Conservation (phyloP, 768 basidiomycete species). For the Tulasnella sp. region DNA sequence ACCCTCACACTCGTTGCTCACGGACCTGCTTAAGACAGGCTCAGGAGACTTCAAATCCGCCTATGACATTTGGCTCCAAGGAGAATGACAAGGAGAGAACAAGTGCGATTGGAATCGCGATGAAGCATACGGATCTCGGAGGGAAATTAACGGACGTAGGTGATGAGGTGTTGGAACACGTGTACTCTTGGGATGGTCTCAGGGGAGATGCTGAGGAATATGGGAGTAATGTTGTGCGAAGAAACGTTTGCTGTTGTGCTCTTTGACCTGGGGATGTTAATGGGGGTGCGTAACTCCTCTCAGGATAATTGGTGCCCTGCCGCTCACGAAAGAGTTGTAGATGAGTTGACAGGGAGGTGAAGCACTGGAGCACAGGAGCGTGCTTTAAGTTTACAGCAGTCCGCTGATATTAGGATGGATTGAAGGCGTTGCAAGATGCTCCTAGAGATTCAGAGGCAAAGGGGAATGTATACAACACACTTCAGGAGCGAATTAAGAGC, state of each 20-base stretch:
- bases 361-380: not conserved
- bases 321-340: not conserved
- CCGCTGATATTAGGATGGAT: not conserved
- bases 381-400: not conserved
- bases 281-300: not conserved
- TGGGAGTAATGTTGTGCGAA: slow-evolving; percentile 11
- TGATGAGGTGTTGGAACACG: not conserved
- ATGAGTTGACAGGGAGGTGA: not conserved
- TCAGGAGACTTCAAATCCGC: not conserved
- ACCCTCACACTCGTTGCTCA: slow-evolving; percentile 4
- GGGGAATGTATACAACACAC: too few relatives aligned
- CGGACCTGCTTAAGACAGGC: not conserved
- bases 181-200: slow-evolving; percentile 2
- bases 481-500: too few relatives aligned
- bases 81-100: too few relatives aligned
- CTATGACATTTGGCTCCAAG: not conserved
- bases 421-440: not conserved
- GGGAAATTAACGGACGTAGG: slow-evolving; percentile 4
- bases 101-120: slow-evolving; percentile 6
- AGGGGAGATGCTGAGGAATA: not conserved
- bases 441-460: not conserved
- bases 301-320: not conserved
- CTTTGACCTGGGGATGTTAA: slow-evolving; percentile 19
- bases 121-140: slow-evolving; percentile 9
- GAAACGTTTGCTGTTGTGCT: slow-evolving; percentile 13